Base-by-base conservation (phyloP, 805 yeast genomes). In the Myxozyma neglecta region DNA sequence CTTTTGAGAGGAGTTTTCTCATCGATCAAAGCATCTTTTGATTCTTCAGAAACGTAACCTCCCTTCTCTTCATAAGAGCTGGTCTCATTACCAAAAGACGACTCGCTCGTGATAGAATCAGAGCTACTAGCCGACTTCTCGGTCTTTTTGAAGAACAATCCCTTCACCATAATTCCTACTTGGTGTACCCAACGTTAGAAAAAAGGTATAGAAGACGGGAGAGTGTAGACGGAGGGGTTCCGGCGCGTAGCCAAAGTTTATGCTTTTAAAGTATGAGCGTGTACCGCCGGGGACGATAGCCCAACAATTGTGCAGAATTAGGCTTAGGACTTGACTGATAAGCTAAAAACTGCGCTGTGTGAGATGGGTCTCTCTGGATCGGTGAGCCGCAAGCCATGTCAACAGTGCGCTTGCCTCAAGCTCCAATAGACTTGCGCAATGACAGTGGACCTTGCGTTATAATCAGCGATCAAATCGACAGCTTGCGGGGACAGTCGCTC, bases 1-100 rank as follows among this genome's bases (percentile, higher is more conserved):
- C 51, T 24, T 49, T 46, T 57, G 44, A 57, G 61, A 9, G 61
- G 61, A n/a, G 61, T 57, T 24, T 37, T 57, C 39, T 57, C 61
- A 45, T 48, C 51, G 36, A 52, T 53, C 16, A 40, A 18, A 29
- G 50, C 53, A 29, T 36, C 24, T 8, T 45, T 42, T 4, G 49
- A 43, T 9, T 37, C 47, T n/a, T 40, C 53, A 1, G 45, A 48
- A 8, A 36, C 14, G 40, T 46, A 34, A 18, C 51, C 40, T 2
- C 39, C 42, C 51, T 57, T 57, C 18, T 57, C 60, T 16, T 51
- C 56, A 14, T 39, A n/a, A 16, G 55, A 51, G 55, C 47, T 51
- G 6, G 46, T 24, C 37, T 40, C 46, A 14, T 20, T 40, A 6
- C 44, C 46, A 16, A 16, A 9, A n/a, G 14, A 40, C 7, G 46